Evolutionary conservation across 192 early-diverging fungal genomes (phyloP).

Genomic region (Backusella liffmaniae): DNA sequence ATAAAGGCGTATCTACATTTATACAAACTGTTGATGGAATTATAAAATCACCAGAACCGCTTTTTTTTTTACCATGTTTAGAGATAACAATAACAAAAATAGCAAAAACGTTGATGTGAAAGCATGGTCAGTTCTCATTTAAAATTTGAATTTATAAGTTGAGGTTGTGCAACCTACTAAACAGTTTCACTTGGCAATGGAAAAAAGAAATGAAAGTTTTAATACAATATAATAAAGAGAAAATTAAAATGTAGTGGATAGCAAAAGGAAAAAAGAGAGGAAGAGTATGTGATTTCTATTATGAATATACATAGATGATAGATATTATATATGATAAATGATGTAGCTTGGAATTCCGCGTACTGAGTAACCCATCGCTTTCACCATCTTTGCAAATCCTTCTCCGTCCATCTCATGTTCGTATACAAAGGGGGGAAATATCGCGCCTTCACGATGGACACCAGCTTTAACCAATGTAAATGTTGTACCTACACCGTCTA

Average conservation of each 20-base stretch:
- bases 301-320: not conserved
- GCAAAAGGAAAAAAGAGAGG: not conserved
- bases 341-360: slow-evolving; percentile 61
- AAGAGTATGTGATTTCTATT: not conserved
- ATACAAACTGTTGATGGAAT: not conserved
- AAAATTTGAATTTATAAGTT: not conserved
- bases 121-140: not conserved
- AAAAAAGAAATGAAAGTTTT: not conserved
- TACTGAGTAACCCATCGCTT: slow-evolving; percentile 56
- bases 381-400: slow-evolving; percentile 69
- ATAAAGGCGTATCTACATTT: not conserved
- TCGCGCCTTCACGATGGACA: slow-evolving; percentile 64
- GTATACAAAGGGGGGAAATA: slow-evolving; percentile 59
- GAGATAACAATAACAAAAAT: not conserved
- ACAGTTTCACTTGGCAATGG: not conserved
- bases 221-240: not conserved
- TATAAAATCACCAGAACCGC: not conserved
- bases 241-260: not conserved
- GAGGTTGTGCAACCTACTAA: not conserved
- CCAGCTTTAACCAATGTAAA: slow-evolving; percentile 63
- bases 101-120: not conserved
- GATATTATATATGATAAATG: slow-evolving; percentile 44
- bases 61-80: not conserved
- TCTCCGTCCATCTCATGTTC: slow-evolving; percentile 69
- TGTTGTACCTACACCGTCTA: slow-evolving; percentile 66